Base-by-base conservation (phyloP, 164 flowering plant genomes). In the Aristolochia contorta region DNA sequence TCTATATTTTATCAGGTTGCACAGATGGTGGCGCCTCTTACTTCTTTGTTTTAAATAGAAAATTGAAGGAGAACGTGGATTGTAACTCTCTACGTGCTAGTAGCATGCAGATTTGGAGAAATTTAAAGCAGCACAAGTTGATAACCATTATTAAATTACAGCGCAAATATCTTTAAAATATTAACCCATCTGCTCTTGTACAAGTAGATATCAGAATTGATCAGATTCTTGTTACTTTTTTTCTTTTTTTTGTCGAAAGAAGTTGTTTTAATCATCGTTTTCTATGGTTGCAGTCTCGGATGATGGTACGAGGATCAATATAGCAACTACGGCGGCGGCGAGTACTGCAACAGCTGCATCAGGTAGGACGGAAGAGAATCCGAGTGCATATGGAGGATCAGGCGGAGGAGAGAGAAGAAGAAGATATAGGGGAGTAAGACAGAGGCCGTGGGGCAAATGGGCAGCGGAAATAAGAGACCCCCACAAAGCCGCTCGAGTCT, bases 381-480 rank as follows among this genome's bases (percentile, higher is more conserved):
- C 80, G 1, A 21, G 16, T 23, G 13, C 23, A 12, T 10, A 76
- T 62, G 80, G 70, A 69, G 58, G 70, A n/a, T n/a, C n/a, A 18
- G 62, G 16, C 10, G 54, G 43, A 48, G 82, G 76, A 13, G 88
- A 82, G 50, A 67, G 76, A n/a, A 76, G 81, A 47, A 76, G 87
- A 54, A 73, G 74, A 65, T 86, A 84, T 75, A 77, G 93, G 65
- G 93, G 93, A 56, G 87, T 84, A 6, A 66, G 93, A 24, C 89
- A 86, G 61, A 74, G 93, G 69, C 93, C 92, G 19, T 83, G 92
- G 92, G 88, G 92, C 0, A 86, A 83, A 75, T 86, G 88, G 86
- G 92, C 92, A 6, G 89, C 89, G 0, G 92, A 86, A 66, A 86
- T 86, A n/a, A 76, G 92, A 4, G 92, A 86, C 59, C 92, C 92